Evolutionary conservation across 106 monocot genomes (phyloP).

Genomic region (Phalaenopsis equestris): DNA sequence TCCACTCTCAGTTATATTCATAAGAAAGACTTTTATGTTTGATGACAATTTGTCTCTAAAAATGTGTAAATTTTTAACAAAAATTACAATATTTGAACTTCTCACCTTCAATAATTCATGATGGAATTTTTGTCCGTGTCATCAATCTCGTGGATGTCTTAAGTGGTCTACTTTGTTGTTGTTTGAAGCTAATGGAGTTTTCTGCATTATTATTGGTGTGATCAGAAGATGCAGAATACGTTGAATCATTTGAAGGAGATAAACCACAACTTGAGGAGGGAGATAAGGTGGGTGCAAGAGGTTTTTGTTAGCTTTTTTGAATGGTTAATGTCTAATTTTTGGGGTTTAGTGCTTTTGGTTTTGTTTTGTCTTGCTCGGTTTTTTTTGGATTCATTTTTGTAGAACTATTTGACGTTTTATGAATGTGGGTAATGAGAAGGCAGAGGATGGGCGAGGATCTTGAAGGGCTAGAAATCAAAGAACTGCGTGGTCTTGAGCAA

Average conservation of each 20-base stretch:
- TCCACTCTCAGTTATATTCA: no score
- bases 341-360: not conserved
- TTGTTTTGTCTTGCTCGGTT: not conserved
- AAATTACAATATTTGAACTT: no score
- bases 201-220: not conserved
- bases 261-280: conserved; percentile 60
- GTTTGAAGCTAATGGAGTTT: not conserved
- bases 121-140: no score
- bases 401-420: not conserved
- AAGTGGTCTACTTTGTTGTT: not conserved
- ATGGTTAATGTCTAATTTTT: not conserved
- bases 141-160: not conserved
- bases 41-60: no score
- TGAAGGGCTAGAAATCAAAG: conserved; percentile 45
- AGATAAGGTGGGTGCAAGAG: conserved; percentile 48
- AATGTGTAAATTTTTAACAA: no score
- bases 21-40: no score
- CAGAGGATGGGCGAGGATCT: conserved; percentile 72
- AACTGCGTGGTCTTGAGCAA: conserved; percentile 85
- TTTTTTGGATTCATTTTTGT: not conserved
- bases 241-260: conserved; percentile 61
- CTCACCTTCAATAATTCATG: no score
- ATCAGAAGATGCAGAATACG: conserved; percentile 76
- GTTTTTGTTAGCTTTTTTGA: not conserved
- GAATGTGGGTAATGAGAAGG: conserved; percentile 18